Evolutionary conservation across 352 stramenopile species (phyloP), one percentile per base, ranked within the genome.

Genomic region (Phytophthora nicotianae): DNA sequence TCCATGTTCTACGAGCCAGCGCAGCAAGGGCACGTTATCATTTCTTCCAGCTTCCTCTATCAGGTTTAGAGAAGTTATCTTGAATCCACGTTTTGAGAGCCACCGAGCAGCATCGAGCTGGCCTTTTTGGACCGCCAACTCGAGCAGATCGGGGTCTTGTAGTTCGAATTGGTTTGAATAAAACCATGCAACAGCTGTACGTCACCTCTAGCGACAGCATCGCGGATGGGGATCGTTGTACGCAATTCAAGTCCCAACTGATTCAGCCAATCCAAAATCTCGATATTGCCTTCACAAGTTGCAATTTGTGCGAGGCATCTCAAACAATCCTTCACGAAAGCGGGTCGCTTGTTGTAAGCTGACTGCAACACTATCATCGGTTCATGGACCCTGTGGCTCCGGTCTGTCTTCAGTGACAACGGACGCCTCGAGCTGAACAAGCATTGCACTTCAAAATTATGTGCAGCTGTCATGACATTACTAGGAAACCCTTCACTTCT

Each of bases 131-230:
- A 50, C 17, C 1, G 38, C 38, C 20, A 50, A 42, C 26, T 32
- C 13, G 23, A 58, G 16, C 2, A 49, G 14, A 20, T 58, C 38
- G 4, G 21, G 37, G 1, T 59, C 37, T 21, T n/a, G 17, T 6
- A 58, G 10, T 7, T 58, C 23, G 13, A 50, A 49, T 21, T 24
- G 23, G 14, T 58, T 41, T 4, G 10, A 7, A 10, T 43, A 16
- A 33, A 59, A 50, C 38, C 40, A 59, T 59, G 10, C 38, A 59
- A 20, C 11, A 59, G 33, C 27, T 35, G 50, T 5, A 35, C 9
- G 20, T 59, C 17, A 16, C 40, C 51, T 21, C 13, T 24, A 9
- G 7, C 14, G 11, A 50, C 26, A 23, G 38, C 26, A 14, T 50
- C 29, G 23, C 38, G 37, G 6, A 59, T 50, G 5, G 23, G 38